Evolutionary conservation across 257 asterid species (phyloP).

Genomic region (Solanum chaucha): DNA sequence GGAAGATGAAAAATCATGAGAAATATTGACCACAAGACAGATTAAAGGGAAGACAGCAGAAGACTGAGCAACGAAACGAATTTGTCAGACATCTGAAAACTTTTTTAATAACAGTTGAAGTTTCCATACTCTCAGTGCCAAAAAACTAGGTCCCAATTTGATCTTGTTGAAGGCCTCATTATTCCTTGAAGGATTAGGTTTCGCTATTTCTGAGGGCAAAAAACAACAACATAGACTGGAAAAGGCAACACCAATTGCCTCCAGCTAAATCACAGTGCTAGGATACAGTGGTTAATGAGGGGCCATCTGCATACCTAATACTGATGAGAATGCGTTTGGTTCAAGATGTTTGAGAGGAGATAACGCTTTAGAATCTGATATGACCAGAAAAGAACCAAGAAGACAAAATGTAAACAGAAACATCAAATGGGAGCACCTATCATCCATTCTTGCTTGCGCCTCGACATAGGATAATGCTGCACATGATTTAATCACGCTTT

Average conservation of each 20-base stretch:
- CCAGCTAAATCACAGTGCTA: neutral
- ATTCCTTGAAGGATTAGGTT: neutral
- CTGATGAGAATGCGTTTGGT: neutral
- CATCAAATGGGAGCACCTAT: constrained; percentile 40
- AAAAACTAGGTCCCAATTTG: neutral
- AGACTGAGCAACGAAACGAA: neutral
- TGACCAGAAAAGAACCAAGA: neutral
- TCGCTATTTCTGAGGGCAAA: neutral
- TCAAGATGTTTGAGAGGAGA: neutral
- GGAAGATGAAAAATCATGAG: neutral
- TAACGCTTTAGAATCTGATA: neutral
- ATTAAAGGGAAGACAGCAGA: neutral
- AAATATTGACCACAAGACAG: neutral
- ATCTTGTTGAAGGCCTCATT: neutral
- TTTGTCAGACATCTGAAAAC: neutral
- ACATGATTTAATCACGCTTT: constrained; percentile 81
- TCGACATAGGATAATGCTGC: constrained; percentile 96
- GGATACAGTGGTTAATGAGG: neutral
- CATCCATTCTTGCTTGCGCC: constrained; percentile 99
- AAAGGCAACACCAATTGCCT: neutral
- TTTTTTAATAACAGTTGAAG: neutral
- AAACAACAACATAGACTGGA: neutral
- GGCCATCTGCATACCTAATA: neutral
- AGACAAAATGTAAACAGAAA: neutral
- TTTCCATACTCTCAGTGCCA: neutral